Base-by-base conservation (phyloP, 2,329 filamentous ascomycete species). In the Cytospora paraplurivora region DNA sequence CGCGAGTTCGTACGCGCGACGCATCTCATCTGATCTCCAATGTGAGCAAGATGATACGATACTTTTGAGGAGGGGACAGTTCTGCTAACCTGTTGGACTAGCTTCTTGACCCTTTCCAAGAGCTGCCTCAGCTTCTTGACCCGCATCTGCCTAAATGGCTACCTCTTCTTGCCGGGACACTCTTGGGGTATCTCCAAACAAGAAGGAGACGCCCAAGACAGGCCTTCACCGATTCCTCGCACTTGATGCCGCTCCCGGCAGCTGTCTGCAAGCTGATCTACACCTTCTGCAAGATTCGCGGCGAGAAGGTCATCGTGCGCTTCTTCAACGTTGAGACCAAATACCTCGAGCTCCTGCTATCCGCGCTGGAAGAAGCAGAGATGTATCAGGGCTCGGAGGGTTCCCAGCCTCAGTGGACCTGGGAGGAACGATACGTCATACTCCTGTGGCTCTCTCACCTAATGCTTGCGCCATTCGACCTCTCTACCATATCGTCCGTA, bases 121-220 rank as follows among this genome's bases (percentile, higher is more conserved):
- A 97, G 79, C 89, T 96, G 68, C 95, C 95, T 19, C 95, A 99
- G 74, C 83, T 98, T 47, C 84, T 99, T 33, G 95, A 99, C 76
- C 86, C 92, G 11, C 85, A 94, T 74, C 82, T 99, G 50, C 87
- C 90, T 57, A 83, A 78, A 67, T 87, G 96, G 75, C 81, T 98
- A 56, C 89, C 91, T 32, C 79, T 85, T 49, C 81, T 98, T 41
- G 87, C 92, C 33, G 83, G 88, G 71, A 89, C 91, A 19, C 96
- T 94, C 71, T 78, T 97, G 21, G 84, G 86, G 60, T 87, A 86
- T 70, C 77, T 93, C 10, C 78, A 78, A 67, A 76, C 75, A 56
- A 74, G 77, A 72, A 78, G 74, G 68, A 47, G 62, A 27, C 74
- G 73, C 65, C 77, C 71, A 71, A 83, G 71, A 63, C n/a, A 58